These are phyloP conservation scores for Cyberlindnera nakhonratchasimensis DNA, from an alignment of 805 yeast genomes.

Conservation along the genomic window DNA sequence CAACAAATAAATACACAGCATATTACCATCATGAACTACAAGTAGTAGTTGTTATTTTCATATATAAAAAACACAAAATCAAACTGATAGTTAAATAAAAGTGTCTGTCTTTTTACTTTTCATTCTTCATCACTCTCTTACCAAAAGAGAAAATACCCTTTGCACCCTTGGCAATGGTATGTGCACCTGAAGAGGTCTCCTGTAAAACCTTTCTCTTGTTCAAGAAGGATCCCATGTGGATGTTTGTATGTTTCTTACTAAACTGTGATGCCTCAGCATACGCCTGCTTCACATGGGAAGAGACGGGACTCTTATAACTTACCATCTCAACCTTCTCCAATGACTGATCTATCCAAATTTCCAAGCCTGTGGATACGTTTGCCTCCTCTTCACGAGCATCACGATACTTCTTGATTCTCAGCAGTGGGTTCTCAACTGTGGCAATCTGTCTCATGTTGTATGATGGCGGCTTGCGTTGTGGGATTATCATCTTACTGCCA, in stretches of 20 bases:
- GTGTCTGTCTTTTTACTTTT: constrained; percentile 8
- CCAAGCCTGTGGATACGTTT: constrained; percentile 53
- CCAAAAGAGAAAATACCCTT: constrained; percentile 55
- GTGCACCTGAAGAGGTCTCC: constrained; percentile 46
- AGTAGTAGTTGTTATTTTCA: no score
- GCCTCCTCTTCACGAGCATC: constrained; percentile 41
- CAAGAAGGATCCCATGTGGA: constrained; percentile 43
- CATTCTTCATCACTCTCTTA: constrained; percentile 44
- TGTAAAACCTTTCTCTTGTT: constrained; percentile 49
- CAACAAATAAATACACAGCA: constrained; percentile 16
- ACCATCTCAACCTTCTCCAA: constrained; percentile 31
- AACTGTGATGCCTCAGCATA: constrained; percentile 50
- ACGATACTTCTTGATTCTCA: constrained; percentile 39
- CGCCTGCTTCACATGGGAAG: constrained; percentile 53
- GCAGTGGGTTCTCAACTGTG: constrained; percentile 38
- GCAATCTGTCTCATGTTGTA: constrained; percentile 41
- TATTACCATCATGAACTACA: no score
- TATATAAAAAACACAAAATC: no score
- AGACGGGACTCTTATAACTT: constrained; percentile 26
- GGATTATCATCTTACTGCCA: constrained; percentile 1
- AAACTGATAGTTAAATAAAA: no score
- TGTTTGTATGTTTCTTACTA: constrained; percentile 34
- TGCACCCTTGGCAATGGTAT: constrained; percentile 52
- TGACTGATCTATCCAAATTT: constrained; percentile 46
- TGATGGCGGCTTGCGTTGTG: constrained; percentile 6